phyloP scores from a whole-genome alignment of 2,329 filamentous ascomycete genomes.

The Thermochaetoides dissita region DNA sequence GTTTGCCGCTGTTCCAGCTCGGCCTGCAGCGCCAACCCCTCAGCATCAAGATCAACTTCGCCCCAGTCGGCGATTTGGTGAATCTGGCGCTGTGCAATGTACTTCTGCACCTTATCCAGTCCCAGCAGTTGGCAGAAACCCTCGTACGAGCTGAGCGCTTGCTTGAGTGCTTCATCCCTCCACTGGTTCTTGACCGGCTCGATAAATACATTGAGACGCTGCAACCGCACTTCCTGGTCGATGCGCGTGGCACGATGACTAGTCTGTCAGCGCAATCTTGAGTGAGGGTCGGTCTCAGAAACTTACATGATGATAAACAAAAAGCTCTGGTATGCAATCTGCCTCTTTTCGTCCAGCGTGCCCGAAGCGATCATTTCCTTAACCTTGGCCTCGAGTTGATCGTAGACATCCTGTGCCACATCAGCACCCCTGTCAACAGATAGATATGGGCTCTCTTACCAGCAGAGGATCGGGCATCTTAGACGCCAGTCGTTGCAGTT shows the following conservation, averaged over 20 bases:
- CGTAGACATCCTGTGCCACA: constrained; percentile 55
- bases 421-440: constrained; percentile 11
- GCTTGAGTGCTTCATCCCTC: constrained; percentile 56
- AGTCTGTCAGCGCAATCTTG: not conserved
- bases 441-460: constrained; percentile 26
- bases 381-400: constrained; percentile 71
- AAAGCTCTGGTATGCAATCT: constrained; percentile 77
- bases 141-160: constrained; percentile 57
- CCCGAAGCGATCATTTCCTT: constrained; percentile 64
- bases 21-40: constrained; percentile 65
- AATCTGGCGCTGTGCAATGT: constrained; percentile 59
- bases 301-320: constrained; percentile 78
- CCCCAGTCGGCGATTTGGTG: constrained; percentile 75
- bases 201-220: constrained; percentile 63
- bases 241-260: constrained; percentile 71
- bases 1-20: constrained; percentile 65
- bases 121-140: constrained; percentile 70
- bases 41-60: constrained; percentile 56
- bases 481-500: constrained; percentile 75
- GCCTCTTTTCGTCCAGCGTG: constrained; percentile 64
- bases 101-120: constrained; percentile 66
- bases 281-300: not conserved
- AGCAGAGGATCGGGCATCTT: constrained; percentile 86
- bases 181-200: constrained; percentile 71
- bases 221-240: constrained; percentile 54